Evolutionary conservation across 257 asterid genomes (phyloP).

Genomic region (Salvia hispanica): DNA sequence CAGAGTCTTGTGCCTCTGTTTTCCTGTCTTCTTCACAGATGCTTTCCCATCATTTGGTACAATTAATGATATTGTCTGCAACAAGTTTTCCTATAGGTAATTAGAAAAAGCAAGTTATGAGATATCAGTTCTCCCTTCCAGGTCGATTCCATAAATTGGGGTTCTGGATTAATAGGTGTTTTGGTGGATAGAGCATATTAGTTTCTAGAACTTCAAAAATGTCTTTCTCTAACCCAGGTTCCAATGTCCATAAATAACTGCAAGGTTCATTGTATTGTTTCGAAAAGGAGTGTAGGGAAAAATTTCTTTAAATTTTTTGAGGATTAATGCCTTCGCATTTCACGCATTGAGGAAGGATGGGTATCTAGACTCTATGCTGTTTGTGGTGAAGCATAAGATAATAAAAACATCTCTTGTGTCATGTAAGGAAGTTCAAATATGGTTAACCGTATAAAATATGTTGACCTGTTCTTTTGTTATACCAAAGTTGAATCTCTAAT

Average conservation of each 20-base stretch:
- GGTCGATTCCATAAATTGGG: neutral
- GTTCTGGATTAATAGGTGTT: conserved; percentile 2
- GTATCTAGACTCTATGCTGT: neutral
- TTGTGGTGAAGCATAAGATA: neutral
- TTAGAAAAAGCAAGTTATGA: neutral
- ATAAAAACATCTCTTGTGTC: conserved; percentile 4
- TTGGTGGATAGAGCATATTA: neutral
- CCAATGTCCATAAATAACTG: conserved; percentile 4
- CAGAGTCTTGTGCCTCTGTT: neutral
- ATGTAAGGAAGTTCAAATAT: neutral
- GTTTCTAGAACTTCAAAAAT: conserved; percentile 5
- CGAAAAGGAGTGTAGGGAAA: neutral
- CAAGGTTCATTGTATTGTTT: conserved; percentile 18
- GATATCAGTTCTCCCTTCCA: conserved; percentile 6
- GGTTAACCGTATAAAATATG: conserved; percentile 17
- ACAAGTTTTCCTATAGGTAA: neutral
- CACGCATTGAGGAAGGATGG: conserved; percentile 15
- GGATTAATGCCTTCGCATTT: conserved; percentile 12
- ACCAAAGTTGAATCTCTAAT: conserved; percentile 10
- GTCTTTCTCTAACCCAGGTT: neutral
- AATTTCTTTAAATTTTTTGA: neutral
- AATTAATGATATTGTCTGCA: neutral
- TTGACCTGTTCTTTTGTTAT: conserved; percentile 11
- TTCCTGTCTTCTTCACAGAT: neutral
- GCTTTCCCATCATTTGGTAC: neutral